Conservation (phyloP, 805 yeast genomes). For the Saccharomycopsis sp. region DNA sequence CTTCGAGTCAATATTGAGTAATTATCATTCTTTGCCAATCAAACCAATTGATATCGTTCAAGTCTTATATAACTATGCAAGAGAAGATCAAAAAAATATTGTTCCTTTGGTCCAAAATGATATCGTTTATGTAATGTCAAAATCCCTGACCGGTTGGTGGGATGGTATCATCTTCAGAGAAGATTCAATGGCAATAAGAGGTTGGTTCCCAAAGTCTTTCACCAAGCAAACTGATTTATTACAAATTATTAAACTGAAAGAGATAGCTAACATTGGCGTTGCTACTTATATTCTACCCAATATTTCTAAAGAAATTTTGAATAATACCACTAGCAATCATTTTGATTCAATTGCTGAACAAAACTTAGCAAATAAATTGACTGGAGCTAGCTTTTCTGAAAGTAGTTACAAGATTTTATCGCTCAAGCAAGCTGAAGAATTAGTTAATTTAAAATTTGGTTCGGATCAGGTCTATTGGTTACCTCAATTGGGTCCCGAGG, state of each 20-base stretch:
- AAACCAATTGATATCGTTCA: conserved; percentile 50
- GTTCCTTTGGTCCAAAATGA: conserved; percentile 58
- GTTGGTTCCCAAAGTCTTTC: conserved; percentile 79
- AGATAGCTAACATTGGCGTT: too few relatives aligned
- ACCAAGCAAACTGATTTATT: conserved; percentile 33
- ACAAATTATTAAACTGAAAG: not conserved
- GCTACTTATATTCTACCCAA: too few relatives aligned
- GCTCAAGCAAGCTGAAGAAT: conserved; percentile 14
- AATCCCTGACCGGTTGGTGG: conserved; percentile 76
- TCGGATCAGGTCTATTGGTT: conserved; percentile 40
- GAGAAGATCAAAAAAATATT: conserved; percentile 39
- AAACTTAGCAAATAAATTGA: not conserved
- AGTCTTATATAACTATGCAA: conserved; percentile 46
- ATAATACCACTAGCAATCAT: too few relatives aligned
- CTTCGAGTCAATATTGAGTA: conserved; percentile 2
- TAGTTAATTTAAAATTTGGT: not conserved
- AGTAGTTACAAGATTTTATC: conserved; percentile 14
- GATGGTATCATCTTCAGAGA: conserved; percentile 51
- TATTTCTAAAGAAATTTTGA: too few relatives aligned
- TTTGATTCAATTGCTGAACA: not conserved
- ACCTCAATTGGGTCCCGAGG: conserved; percentile 50
- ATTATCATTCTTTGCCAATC: conserved; percentile 8
- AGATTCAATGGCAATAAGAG: conserved; percentile 38
- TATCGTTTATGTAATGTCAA: conserved; percentile 59
- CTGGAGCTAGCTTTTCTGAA: too few relatives aligned